Conservation (phyloP, 441 rosid species). For the Pelargonium australe region DNA sequence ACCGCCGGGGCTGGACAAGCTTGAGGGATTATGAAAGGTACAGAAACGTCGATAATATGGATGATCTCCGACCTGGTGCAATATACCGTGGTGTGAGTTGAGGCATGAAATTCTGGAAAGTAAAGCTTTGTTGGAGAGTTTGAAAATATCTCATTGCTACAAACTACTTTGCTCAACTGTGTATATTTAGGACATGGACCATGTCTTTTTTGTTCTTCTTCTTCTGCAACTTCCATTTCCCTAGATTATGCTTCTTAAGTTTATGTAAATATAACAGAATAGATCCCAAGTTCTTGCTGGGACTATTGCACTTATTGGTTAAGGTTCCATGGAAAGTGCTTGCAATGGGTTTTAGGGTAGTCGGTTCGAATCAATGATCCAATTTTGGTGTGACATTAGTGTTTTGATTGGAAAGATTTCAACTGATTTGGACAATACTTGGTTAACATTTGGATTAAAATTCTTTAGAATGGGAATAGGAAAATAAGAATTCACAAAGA, state of each 20-base stretch:
- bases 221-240: not conserved
- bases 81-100: slow-evolving; percentile 67
- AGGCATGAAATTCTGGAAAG: slow-evolving; percentile 9
- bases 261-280: not conserved
- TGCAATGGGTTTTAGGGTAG: no score
- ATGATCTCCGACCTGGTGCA: slow-evolving; percentile 77
- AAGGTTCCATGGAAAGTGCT: not conserved
- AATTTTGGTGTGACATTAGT: no score
- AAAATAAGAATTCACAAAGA: no score
- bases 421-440: no score
- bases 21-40: slow-evolving; percentile 79
- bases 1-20: slow-evolving; percentile 64
- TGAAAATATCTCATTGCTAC: no score
- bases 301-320: not conserved
- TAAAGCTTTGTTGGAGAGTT: not conserved
- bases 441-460: no score
- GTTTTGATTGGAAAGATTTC: no score
- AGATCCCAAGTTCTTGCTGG: no score
- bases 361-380: no score
- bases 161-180: not conserved
- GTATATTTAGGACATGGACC: not conserved
- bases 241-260: not conserved
- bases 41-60: slow-evolving; percentile 72
- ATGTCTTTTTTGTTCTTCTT: not conserved
- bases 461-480: no score